Percentiles rank a stretch among this genome's conserved stretches.
phyloP scores from a whole-genome alignment of 768 basidiomycete species.

The Mycena vitilis region DNA sequence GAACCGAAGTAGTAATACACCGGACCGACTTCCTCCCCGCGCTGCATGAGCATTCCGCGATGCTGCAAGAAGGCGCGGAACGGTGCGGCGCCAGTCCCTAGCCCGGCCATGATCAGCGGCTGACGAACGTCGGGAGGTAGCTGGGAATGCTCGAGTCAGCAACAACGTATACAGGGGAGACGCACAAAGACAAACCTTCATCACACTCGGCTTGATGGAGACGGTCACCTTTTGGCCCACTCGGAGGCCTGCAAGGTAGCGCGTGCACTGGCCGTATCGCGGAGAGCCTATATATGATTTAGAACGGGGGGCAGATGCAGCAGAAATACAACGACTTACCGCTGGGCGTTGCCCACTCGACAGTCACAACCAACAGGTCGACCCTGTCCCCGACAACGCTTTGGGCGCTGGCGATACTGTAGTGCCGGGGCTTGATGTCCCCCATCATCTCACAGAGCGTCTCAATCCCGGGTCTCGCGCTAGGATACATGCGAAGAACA shows the following conservation, averaged over 20 bases:
- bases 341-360: slow-evolving; percentile 89
- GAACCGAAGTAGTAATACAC: slow-evolving; percentile 99
- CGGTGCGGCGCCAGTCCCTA: slow-evolving; percentile 97
- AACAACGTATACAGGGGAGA: slow-evolving; percentile 1
- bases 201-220: slow-evolving; percentile 98
- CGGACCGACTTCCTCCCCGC: slow-evolving; percentile 87
- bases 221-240: slow-evolving; percentile 95
- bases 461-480: slow-evolving; percentile 86
- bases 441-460: slow-evolving; percentile 89
- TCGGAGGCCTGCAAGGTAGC: slow-evolving; percentile 88
- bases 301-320: neutral
- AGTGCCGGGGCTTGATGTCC: slow-evolving; percentile 97
- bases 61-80: slow-evolving; percentile 99
- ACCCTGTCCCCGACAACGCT: slow-evolving; percentile 95
- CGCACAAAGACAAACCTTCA: slow-evolving; percentile 79
- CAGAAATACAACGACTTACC: slow-evolving; percentile 61
- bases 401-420: slow-evolving; percentile 97
- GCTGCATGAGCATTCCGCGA: slow-evolving; percentile 82
- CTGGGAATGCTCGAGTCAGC: slow-evolving; percentile 50
- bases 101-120: slow-evolving; percentile 98
- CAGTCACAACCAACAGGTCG: slow-evolving; percentile 94
- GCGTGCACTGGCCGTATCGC: slow-evolving; percentile 94
- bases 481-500: slow-evolving; percentile 78
- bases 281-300: slow-evolving; percentile 62
- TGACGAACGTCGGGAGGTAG: slow-evolving; percentile 86